A percentile compares a stretch with the other conserved stretches of the same genome.
Conservation (phyloP, 192 early-diverging fungal genomes). For the Rhizoclosmatium sp. region DNA sequence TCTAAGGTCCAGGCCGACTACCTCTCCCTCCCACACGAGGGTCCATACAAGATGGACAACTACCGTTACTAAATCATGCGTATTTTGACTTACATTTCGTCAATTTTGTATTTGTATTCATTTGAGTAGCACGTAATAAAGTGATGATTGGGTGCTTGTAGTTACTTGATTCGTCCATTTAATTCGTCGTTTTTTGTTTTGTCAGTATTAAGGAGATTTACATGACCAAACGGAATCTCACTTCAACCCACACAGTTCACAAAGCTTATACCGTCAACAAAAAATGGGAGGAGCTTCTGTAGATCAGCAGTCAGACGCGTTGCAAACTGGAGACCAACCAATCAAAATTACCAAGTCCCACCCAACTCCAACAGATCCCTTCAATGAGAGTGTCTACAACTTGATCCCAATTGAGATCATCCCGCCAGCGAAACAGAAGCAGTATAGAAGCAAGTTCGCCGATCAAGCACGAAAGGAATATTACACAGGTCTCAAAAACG, state of each 20-base stretch:
- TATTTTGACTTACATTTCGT: neutral
- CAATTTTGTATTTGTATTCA: neutral
- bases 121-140: neutral
- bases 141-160: neutral
- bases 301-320: neutral
- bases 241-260: neutral
- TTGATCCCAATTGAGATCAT: constrained; percentile 56
- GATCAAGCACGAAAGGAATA: constrained; percentile 54
- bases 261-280: neutral
- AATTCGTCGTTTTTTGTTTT: neutral
- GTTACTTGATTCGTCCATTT: neutral
- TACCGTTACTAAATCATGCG: constrained; percentile 81
- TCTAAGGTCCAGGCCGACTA: constrained; percentile 78
- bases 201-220: neutral
- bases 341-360: constrained; percentile 31
- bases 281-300: neutral
- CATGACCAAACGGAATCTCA: neutral
- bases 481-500: constrained; percentile 43
- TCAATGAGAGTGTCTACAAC: constrained; percentile 59
- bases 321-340: neutral
- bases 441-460: constrained; percentile 57
- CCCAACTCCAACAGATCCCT: constrained; percentile 50
- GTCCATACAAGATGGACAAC: constrained; percentile 97
- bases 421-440: constrained; percentile 46
- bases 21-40: constrained; percentile 80